Evolutionary conservation across 257 asterid genomes (phyloP).

Genomic region (Solanum corneliomulleri): DNA sequence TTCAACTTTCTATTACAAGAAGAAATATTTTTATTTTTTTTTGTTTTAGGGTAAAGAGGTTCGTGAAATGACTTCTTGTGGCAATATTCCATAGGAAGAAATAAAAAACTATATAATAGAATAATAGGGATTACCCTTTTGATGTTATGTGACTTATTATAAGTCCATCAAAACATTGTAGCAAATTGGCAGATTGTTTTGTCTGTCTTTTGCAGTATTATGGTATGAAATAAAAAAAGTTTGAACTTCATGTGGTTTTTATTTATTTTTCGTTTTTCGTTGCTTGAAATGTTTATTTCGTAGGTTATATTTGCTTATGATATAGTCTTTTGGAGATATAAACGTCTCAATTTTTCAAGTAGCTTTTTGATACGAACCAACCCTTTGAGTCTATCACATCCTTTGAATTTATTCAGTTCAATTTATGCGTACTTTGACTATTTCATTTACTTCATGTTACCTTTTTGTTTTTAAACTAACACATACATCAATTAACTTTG

Average conservation of each 20-base stretch:
- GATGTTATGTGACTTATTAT: not conserved
- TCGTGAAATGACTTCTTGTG: constrained; percentile 11
- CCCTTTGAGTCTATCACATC: not conserved
- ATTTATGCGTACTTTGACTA: not conserved
- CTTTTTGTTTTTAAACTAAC: not conserved
- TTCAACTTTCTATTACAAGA: not conserved
- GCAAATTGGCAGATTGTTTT: not conserved
- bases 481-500: not conserved
- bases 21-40: not conserved
- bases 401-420: not conserved
- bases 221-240: not conserved
- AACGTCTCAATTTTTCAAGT: no score
- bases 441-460: not conserved
- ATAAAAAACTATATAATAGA: not conserved
- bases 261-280: not conserved
- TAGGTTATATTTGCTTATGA: not conserved
- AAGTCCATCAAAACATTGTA: not conserved
- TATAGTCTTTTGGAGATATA: no score
- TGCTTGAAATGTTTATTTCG: not conserved
- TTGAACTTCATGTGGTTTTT: not conserved
- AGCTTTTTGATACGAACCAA: no score
- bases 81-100: not conserved
- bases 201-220: not conserved
- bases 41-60: not conserved
- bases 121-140: not conserved